These are phyloP conservation scores for Alternaria conjuncta DNA, from an alignment of 2,329 filamentous ascomycete species.

Conservation along the genomic window DNA sequence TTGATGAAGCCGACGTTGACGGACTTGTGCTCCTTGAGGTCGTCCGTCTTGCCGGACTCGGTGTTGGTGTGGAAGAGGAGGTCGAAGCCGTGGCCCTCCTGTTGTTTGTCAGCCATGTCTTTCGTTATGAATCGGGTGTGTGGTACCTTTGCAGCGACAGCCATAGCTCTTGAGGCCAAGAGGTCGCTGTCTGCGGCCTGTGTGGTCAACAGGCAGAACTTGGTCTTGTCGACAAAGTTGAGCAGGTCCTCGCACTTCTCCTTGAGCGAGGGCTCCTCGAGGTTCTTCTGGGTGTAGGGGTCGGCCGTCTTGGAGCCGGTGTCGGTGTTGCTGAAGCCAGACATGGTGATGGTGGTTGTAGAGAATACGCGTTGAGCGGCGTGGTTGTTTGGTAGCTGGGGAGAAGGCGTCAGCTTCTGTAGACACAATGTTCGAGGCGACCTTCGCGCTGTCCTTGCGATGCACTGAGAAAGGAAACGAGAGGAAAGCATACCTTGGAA, in stretches of 20 bases:
- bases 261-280: constrained; percentile 71
- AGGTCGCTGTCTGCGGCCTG: constrained; percentile 68
- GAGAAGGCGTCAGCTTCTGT: constrained; percentile 27
- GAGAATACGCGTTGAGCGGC: constrained; percentile 15
- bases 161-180: constrained; percentile 85
- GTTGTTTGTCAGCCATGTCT: constrained; percentile 5
- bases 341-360: constrained; percentile 32
- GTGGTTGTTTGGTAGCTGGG: constrained; percentile 19
- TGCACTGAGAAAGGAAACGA: constrained; percentile 10
- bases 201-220: constrained; percentile 91
- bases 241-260: constrained; percentile 78
- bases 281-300: constrained; percentile 80
- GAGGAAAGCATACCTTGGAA: constrained; percentile 20
- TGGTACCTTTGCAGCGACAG: constrained; percentile 75
- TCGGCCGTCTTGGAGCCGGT: constrained; percentile 62
- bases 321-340: constrained; percentile 49
- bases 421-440: constrained; percentile 14
- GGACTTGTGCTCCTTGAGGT: constrained; percentile 73
- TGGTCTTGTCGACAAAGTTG: constrained; percentile 73
- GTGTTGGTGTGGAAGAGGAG: constrained; percentile 92
- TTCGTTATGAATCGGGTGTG: not conserved
- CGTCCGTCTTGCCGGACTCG: constrained; percentile 85
- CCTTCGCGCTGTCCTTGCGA: constrained; percentile 8
- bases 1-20: constrained; percentile 85
- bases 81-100: constrained; percentile 81